Conservation (phyloP, 225 moss, liverwort and hornwort species). For the Pleurozium schreberi region DNA sequence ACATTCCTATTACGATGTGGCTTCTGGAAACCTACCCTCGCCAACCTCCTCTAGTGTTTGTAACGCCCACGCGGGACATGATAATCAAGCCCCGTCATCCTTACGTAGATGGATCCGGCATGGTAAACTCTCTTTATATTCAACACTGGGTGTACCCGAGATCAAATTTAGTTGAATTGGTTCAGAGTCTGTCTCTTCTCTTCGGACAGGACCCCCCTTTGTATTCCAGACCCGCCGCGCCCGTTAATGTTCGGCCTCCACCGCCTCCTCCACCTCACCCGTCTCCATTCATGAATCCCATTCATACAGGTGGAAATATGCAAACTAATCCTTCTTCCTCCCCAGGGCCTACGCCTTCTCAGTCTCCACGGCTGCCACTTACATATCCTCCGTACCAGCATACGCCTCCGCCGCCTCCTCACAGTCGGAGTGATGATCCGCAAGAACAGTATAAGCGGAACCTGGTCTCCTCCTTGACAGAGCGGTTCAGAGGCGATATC, state of each 20-base stretch:
- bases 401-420: slow-evolving; percentile 18
- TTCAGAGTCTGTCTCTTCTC: slow-evolving; percentile 75
- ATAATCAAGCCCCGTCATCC: slow-evolving; percentile 94
- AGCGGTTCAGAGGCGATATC: slow-evolving; percentile 50
- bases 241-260: slow-evolving; percentile 35
- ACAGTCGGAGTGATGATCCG: slow-evolving; percentile 48
- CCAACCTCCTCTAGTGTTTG: slow-evolving; percentile 73
- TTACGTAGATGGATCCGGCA: slow-evolving; percentile 82
- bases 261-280: slow-evolving; percentile 40
- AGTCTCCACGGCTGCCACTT: slow-evolving; percentile 50
- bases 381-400: slow-evolving; percentile 73
- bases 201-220: slow-evolving; percentile 94
- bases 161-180: slow-evolving; percentile 90
- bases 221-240: slow-evolving; percentile 58
- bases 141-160: slow-evolving; percentile 91
- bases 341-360: slow-evolving; percentile 25
- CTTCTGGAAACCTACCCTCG: slow-evolving; percentile 85
- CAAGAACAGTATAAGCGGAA: slow-evolving; percentile 65
- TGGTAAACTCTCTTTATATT: slow-evolving; percentile 56
- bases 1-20: slow-evolving; percentile 95
- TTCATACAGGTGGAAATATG: slow-evolving; percentile 55
- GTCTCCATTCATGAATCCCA: slow-evolving; percentile 83
- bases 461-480: slow-evolving; percentile 43
- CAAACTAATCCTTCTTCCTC: slow-evolving; percentile 36
- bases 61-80: slow-evolving; percentile 93